Conservation (phyloP, 805 yeast species). For the Candida silvicultrix region DNA sequence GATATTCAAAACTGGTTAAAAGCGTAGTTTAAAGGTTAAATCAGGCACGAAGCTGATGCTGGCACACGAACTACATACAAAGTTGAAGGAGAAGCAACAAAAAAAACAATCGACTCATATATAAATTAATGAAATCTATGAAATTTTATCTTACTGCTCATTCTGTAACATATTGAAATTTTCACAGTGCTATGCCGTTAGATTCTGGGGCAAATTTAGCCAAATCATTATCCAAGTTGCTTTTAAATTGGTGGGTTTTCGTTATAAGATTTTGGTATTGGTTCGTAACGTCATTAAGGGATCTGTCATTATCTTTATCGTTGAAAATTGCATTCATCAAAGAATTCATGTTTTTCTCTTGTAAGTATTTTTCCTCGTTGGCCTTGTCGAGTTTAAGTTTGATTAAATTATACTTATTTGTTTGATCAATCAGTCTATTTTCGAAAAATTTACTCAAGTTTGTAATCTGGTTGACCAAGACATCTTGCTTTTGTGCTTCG, state of each 20-base stretch:
- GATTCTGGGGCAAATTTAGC: slow-evolving; percentile 1
- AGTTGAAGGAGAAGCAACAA: no score
- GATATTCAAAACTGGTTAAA: slow-evolving; percentile 59
- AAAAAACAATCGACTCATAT: no score
- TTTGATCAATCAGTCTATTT: slow-evolving; percentile 21
- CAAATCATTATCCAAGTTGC: slow-evolving; percentile 1
- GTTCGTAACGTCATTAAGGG: background rate
- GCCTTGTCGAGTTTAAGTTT: slow-evolving; percentile 5
- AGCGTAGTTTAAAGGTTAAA: no score
- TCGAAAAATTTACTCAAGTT: slow-evolving; percentile 21
- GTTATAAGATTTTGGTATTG: slow-evolving; percentile 1
- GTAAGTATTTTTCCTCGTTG: background rate
- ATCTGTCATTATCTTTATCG: slow-evolving; percentile 1
- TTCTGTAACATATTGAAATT: background rate
- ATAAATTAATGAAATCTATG: no score
- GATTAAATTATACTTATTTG: slow-evolving; percentile 18
- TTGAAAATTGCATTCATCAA: slow-evolving; percentile 1
- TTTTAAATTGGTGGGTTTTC: background rate
- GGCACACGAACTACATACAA: no score
- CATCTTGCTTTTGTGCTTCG: slow-evolving; percentile 17
- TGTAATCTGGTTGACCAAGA: slow-evolving; percentile 11
- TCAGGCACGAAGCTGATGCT: no score
- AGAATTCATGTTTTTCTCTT: slow-evolving; percentile 3
- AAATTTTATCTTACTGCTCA: no score
- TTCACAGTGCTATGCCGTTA: background rate